Conservation (phyloP, 75 land plant genomes). For the Pinus taeda region DNA sequence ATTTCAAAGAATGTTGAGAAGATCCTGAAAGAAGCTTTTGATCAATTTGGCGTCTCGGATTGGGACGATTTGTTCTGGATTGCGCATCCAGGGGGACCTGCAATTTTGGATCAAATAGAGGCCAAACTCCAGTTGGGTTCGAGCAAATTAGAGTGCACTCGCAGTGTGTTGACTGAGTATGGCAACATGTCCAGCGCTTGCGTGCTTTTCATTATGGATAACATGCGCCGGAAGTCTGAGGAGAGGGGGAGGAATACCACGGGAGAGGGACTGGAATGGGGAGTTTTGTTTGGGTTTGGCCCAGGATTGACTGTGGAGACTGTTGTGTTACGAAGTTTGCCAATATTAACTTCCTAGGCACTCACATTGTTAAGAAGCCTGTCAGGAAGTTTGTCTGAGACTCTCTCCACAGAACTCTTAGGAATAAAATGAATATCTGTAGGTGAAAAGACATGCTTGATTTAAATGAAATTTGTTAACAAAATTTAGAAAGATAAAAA, state of each 20-base stretch:
- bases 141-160: constrained; percentile 30
- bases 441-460: no score
- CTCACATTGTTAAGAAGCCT: no score
- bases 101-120: constrained; percentile 30
- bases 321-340: constrained; percentile 24
- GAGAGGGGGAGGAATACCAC: constrained; percentile 12
- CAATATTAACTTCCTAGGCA: not conserved
- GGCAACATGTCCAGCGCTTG: constrained; percentile 43
- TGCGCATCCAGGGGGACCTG: constrained; percentile 38
- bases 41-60: not conserved
- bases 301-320: constrained; percentile 60
- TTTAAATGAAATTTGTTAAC: no score
- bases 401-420: no score
- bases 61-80: constrained; percentile 23
- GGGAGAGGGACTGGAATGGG: constrained; percentile 40
- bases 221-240: constrained; percentile 23
- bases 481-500: no score
- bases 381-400: no score
- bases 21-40: not conserved
- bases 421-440: no score
- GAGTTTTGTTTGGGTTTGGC: constrained; percentile 36
- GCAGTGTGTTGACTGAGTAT: constrained; percentile 40
- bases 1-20: not conserved
- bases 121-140: constrained; percentile 11
- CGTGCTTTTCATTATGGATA: constrained; percentile 43